Evolutionary conservation across 2,329 filamentous ascomycete species (phyloP), one percentile per base, ranked within the genome.

Genomic region (Alternaria arborescens): DNA sequence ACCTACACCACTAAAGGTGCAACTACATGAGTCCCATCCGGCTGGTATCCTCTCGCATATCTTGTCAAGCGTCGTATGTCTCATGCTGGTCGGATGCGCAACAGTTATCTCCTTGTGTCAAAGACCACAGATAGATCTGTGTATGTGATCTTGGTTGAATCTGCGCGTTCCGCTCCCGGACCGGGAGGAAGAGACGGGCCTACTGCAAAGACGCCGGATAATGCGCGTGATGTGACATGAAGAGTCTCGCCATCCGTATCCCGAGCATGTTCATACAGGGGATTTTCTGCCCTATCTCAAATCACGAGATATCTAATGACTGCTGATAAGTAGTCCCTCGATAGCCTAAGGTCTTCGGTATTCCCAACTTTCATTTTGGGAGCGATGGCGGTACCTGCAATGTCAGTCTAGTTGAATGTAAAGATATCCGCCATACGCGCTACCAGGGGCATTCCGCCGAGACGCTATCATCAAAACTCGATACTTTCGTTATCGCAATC

Each of bases 171-270:
- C 50, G 34, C 50, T 52, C 36, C 36, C 22, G 36, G 22, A n/a
- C 16, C 36, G 24, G 24, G n/a, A 6, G n/a, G 24, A 7, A 6
- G n/a, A 11, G 11, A 41, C 48, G 48, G 34, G 34, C 32, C 38
- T 28, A 26, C 16, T 22, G 48, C 34, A 32, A 14, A 40, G 22
- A 52, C 2, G 18, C 34, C 52, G 20, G n/a, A 44, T 30, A 20
- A 48, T 38, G 52, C 52, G 30, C 47, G 20, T 55, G 34, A 28
- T 26, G 41, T 41, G 41, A 28, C 20, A 30, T 41, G 41, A 47
- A 47, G 18, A 30, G 32, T 47, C 26, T 38, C 47, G 47, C 20
- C 4, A 26, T 51, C 14, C 47, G 14, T 38, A 8, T 16, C 1
- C 28, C 20, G 38, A n/a, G 20, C n/a, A 47, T 26, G 22, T 24